Percentiles rank a stretch among this genome's conserved stretches.
Conservation (phyloP, 169 alveolate genomes). For the Prorocentrum cordatum region DNA sequence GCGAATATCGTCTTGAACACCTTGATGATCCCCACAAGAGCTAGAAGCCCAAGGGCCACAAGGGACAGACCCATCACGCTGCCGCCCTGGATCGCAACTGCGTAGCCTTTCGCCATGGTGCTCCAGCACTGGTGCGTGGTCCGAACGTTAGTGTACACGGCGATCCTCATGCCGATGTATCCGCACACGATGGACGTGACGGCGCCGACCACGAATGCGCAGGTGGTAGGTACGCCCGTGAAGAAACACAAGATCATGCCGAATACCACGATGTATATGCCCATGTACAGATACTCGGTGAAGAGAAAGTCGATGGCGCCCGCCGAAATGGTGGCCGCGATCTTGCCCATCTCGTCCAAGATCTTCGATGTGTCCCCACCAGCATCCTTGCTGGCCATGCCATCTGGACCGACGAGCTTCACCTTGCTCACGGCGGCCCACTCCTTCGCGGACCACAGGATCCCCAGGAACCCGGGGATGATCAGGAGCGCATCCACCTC, state of each 20-base stretch:
- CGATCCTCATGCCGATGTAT: slow-evolving; percentile 83
- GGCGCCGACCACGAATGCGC: slow-evolving; percentile 84
- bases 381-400: neutral
- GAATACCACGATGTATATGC: slow-evolving; percentile 80
- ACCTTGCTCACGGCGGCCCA: neutral
- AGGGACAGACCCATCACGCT: slow-evolving; percentile 83
- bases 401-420: neutral
- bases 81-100: slow-evolving; percentile 83
- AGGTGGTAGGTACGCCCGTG: slow-evolving; percentile 37
- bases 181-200: slow-evolving; percentile 85
- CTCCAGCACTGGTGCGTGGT: slow-evolving; percentile 81
- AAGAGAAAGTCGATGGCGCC: slow-evolving; percentile 86
- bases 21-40: slow-evolving; percentile 70
- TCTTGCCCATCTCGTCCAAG: slow-evolving; percentile 72
- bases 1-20: slow-evolving; percentile 74
- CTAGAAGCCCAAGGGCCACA: slow-evolving; percentile 80
- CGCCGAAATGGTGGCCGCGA: slow-evolving; percentile 78
- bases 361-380: neutral
- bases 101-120: slow-evolving; percentile 77
- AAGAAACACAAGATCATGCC: slow-evolving; percentile 75
- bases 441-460: neutral
- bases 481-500: neutral
- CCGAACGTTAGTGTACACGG: slow-evolving; percentile 81
- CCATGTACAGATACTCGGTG: slow-evolving; percentile 80
- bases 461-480: neutral